Evolutionary conservation across 164 flowering plant genomes (phyloP).

Genomic region (Piper longum): DNA sequence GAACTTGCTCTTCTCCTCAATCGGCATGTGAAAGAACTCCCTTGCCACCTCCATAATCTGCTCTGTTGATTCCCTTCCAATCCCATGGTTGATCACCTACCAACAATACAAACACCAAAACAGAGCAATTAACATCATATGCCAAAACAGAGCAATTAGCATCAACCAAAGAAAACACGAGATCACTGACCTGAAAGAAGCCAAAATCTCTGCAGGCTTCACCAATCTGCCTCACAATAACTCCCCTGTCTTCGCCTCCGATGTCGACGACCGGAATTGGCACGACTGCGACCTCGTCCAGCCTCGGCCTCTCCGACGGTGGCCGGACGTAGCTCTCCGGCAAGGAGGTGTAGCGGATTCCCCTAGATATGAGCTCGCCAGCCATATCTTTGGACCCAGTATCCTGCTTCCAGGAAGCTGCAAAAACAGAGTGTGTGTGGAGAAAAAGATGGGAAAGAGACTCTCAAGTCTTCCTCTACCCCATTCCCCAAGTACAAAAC

Average conservation of each 20-base stretch:
- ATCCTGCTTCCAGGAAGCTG: no score
- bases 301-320: constrained; percentile 52
- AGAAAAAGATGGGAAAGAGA: no score
- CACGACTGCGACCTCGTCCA: constrained; percentile 34
- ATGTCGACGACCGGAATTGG: constrained; percentile 48
- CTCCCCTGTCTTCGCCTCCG: constrained; percentile 15
- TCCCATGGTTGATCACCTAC: constrained; percentile 68
- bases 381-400: neutral
- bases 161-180: no score
- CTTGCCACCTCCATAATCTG: constrained; percentile 27
- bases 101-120: no score
- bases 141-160: no score
- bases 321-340: constrained; percentile 38
- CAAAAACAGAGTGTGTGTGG: no score
- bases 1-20: constrained; percentile 63
- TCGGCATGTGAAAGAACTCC: constrained; percentile 48
- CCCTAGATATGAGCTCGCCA: constrained; percentile 2
- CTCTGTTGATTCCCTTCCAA: constrained; percentile 22
- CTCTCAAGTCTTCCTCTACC: no score
- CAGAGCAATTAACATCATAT: no score
- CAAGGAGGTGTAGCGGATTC: constrained; percentile 1
- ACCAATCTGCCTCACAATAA: constrained; percentile 19
- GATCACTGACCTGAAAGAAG: constrained; percentile 40
- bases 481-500: no score
- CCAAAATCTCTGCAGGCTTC: constrained; percentile 48